Percentiles rank a stretch among this genome's conserved stretches.
Conservation (phyloP, 306 rosid genomes). For the Quercus parvula region DNA sequence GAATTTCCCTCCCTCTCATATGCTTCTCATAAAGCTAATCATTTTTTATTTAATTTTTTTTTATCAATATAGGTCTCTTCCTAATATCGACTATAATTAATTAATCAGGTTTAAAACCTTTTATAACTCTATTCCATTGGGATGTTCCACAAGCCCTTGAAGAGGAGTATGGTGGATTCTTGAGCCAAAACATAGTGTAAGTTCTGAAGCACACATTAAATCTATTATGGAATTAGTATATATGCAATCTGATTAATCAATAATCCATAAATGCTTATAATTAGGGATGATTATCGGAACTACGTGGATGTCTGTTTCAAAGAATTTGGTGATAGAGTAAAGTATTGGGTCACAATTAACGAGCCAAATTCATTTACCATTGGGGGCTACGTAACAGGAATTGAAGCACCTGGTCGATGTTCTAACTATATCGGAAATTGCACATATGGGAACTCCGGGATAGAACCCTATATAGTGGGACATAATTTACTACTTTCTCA, state of each 20-base stretch:
- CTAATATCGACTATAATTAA: not conserved
- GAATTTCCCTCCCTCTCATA: not conserved
- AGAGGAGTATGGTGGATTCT: constrained; percentile 52
- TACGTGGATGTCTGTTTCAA: constrained; percentile 59
- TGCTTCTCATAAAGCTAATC: not conserved
- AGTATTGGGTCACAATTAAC: constrained; percentile 63
- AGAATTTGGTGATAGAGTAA: constrained; percentile 65
- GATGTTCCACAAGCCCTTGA: constrained; percentile 61
- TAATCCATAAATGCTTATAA: not conserved
- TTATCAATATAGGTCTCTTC: not conserved
- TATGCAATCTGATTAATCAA: too few species aligned
- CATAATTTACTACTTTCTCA: constrained; percentile 42
- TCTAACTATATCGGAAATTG: constrained; percentile 40
- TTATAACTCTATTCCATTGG: constrained; percentile 55
- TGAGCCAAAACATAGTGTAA: constrained; percentile 48
- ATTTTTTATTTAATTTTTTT: too few species aligned
- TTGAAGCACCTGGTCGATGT: constrained; percentile 48
- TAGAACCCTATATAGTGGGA: constrained; percentile 42
- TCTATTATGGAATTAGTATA: too few species aligned
- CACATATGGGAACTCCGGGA: constrained; percentile 37
- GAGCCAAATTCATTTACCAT: constrained; percentile 42
- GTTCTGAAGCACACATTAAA: constrained; percentile 2
- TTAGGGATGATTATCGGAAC: constrained; percentile 47
- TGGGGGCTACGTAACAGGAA: constrained; percentile 37
- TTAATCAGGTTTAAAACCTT: constrained; percentile 34